Conservation (phyloP, 495 filamentous ascomycete genomes). For the Durotheca rogersii region DNA sequence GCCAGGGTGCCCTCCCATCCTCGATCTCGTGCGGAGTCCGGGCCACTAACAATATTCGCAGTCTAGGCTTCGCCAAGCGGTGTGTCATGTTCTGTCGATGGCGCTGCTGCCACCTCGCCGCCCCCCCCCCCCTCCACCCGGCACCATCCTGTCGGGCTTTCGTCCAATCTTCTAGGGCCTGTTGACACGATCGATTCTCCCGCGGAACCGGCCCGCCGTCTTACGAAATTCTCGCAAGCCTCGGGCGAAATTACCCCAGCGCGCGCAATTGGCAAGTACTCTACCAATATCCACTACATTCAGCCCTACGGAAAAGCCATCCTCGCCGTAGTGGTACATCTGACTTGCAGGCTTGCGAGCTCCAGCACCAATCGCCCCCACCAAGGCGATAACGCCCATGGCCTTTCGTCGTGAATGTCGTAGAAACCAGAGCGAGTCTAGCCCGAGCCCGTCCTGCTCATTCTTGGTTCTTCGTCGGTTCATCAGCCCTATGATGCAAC, state of each 20-base stretch:
- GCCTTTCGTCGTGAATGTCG: too few relatives aligned
- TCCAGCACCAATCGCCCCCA: constrained; percentile 27
- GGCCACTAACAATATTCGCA: not conserved
- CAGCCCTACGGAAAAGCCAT: constrained; percentile 35
- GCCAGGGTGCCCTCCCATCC: too few relatives aligned
- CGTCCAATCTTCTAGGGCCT: not conserved
- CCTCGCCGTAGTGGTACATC: constrained; percentile 22
- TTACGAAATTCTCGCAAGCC: not conserved
- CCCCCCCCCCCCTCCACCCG: too few relatives aligned
- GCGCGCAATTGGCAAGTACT: constrained; percentile 16
- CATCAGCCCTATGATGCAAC: constrained; percentile 34
- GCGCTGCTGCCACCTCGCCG: too few relatives aligned
- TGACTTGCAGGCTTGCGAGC: constrained; percentile 21
- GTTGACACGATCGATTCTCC: constrained; percentile 1
- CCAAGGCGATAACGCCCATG: too few relatives aligned
- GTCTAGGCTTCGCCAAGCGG: not conserved
- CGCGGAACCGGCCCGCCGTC: constrained; percentile 24
- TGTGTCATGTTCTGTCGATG: not conserved
- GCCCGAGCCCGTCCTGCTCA: constrained; percentile 4
- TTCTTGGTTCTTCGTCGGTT: constrained; percentile 4
- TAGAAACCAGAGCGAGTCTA: too few relatives aligned
- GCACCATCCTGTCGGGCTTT: too few relatives aligned
- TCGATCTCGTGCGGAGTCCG: too few relatives aligned
- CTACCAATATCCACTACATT: constrained; percentile 34
- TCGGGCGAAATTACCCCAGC: constrained; percentile 1